These are phyloP conservation scores for Magnolia changhungtana DNA, from an alignment of 164 flowering plant genomes.

Conservation along the genomic window DNA sequence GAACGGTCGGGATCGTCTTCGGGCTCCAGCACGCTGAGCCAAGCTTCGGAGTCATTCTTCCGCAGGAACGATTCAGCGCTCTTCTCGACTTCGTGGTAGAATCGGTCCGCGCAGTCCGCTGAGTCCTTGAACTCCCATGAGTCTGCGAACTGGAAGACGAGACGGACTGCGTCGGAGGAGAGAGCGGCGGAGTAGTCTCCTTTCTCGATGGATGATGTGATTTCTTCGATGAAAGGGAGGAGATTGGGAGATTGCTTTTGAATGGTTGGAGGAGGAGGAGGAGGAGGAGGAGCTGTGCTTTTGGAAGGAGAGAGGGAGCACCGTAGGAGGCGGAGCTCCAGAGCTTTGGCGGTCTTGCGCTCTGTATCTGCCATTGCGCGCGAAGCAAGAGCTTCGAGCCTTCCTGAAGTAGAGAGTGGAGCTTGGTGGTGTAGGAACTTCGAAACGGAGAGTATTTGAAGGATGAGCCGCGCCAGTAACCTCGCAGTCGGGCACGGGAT, in stretches of 20 bases:
- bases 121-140: constrained; percentile 27
- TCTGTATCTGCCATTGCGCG: constrained; percentile 19
- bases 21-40: constrained; percentile 5
- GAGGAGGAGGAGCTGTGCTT: constrained; percentile 9
- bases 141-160: constrained; percentile 24
- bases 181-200: constrained; percentile 61
- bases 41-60: constrained; percentile 11
- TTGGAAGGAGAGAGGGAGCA: constrained; percentile 41
- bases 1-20: constrained; percentile 23
- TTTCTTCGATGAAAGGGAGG: constrained; percentile 22
- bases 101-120: constrained; percentile 35
- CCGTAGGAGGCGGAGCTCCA: constrained; percentile 87
- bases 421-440: too few species aligned
- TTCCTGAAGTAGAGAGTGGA: too few species aligned
- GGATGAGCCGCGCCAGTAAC: too few species aligned
- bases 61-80: constrained; percentile 40
- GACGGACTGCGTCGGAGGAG: constrained; percentile 40
- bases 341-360: constrained; percentile 29
- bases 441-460: too few species aligned
- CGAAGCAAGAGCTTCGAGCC: background rate
- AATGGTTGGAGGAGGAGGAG: constrained; percentile 9
- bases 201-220: constrained; percentile 48
- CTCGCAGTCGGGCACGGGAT: too few species aligned
- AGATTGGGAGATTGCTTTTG: constrained; percentile 4
- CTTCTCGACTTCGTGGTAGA: constrained; percentile 41